Percentiles rank a stretch among this genome's conserved stretches.
Conservation (phyloP, 2,329 filamentous ascomycete species). For the Fusarium duplospermum region DNA sequence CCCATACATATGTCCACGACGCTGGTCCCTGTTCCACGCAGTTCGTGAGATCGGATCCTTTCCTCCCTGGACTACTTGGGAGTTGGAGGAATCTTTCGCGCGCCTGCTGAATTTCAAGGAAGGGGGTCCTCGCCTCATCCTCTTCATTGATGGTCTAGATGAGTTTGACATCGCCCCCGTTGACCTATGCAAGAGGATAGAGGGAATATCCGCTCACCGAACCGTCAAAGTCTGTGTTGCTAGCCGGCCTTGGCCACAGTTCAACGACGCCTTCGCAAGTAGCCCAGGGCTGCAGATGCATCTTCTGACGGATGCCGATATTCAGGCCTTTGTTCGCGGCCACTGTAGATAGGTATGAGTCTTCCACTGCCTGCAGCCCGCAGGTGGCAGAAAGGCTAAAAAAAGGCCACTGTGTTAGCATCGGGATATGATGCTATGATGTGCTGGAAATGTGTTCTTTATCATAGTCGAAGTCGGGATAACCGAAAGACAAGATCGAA, state of each 20-base stretch:
- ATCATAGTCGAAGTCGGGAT: too few relatives aligned
- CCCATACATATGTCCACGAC: background rate
- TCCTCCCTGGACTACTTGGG: slow-evolving; percentile 1
- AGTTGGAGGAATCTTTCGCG: slow-evolving; percentile 1
- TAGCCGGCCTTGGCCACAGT: slow-evolving; percentile 10
- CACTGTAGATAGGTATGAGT: too few relatives aligned
- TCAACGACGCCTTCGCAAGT: slow-evolving; percentile 7
- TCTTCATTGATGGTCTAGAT: slow-evolving; percentile 15
- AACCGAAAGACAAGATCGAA: too few relatives aligned
- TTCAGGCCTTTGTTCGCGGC: background rate
- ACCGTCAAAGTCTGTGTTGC: slow-evolving; percentile 10
- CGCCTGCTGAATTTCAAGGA: background rate
- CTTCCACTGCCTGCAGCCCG: too few relatives aligned
- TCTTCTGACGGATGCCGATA: background rate
- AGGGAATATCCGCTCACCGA: background rate
- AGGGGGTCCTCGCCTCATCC: background rate
- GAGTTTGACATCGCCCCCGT: slow-evolving; percentile 4
- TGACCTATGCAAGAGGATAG: background rate
- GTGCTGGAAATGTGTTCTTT: too few relatives aligned
- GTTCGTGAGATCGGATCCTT: background rate
- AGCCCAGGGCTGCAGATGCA: slow-evolving; percentile 5
- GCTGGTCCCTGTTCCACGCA: background rate
- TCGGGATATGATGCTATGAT: too few relatives aligned
- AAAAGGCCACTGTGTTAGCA: too few relatives aligned
- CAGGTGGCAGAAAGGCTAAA: too few relatives aligned